Evolutionary conservation across 768 basidiomycete species (phyloP), one percentile per base, ranked within the genome.

Genomic region (Cystofilobasidium bisporidii): DNA sequence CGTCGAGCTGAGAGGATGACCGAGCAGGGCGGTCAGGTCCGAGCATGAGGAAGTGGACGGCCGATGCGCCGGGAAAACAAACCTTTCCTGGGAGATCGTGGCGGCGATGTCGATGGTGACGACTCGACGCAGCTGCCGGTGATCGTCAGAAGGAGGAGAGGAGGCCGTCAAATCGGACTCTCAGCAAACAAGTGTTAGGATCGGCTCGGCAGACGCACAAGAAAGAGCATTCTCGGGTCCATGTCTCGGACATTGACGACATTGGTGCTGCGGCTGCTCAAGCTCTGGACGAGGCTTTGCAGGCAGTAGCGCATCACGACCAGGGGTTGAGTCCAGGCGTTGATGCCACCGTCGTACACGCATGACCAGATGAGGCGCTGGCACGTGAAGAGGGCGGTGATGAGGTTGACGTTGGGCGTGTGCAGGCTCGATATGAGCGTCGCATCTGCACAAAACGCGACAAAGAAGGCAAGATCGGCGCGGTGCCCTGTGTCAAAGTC

Each of bases 331-430:
- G 11, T 2, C 53, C 53, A 56, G 53, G 15, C 53, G 6, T 9
- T 28, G 6, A 32, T 8, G 17, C 53, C 53, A 3, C 53, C 53
- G 26, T 56, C 28, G 53, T 56, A 56, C 12, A 56, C 53, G 53
- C 18, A 6, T 4, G 30, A 22, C 53, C 53, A 56, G 17, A 56
- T 56, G 6, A 30, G 53, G 17, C 53, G 53, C 20, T 56, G 53
- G 30, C 53, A 56, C 18, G 53, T 30, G 53, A 56, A 56, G 28
- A 56, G 53, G 53, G 53, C 53, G 9, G 53, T 56, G 53, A 56
- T 9, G 53, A 56, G 26, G 53, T 56, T 15, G 26, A n/a, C 26
- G 5, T 15, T 8, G 18, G 2, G 5, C 5, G 28, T 12, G 30
- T 56, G 26, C 28, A 56, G 6, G 53, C 30, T 56, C 53, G 26